Percentiles rank a stretch among this genome's conserved stretches.
phyloP scores from a whole-genome alignment of 2,329 filamentous ascomycete genomes.

The Ceratocystis albifundus region DNA sequence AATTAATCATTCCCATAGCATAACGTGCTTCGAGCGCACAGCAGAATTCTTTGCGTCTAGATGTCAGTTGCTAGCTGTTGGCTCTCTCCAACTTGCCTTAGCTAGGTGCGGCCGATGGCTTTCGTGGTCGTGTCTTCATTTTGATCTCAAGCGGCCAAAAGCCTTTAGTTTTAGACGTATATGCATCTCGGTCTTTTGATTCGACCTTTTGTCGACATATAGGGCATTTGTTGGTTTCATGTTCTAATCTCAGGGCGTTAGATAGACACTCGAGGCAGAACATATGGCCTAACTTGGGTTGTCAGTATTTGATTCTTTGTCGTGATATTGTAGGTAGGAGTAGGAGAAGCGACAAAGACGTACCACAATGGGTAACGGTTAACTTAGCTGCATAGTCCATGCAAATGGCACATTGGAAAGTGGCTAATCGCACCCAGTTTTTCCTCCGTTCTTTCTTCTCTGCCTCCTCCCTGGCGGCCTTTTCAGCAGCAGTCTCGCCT shows the following conservation, averaged over 20 bases:
- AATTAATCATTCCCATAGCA: no score
- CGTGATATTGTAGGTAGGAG: not conserved
- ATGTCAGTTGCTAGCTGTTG: no score
- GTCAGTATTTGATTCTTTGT: constrained; percentile 2
- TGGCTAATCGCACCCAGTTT: constrained; percentile 39
- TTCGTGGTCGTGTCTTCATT: constrained; percentile 45
- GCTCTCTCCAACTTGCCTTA: not conserved
- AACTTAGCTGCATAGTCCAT: constrained; percentile 50
- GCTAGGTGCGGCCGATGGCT: constrained; percentile 25
- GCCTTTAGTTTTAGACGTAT: constrained; percentile 39
- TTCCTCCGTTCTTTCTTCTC: constrained; percentile 36
- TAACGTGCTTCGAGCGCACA: no score
- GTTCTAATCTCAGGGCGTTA: constrained; percentile 46
- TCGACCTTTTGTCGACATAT: constrained; percentile 53
- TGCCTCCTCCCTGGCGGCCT: constrained; percentile 13
- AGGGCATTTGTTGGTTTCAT: constrained; percentile 47
- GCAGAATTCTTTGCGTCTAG: no score
- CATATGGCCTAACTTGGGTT: constrained; percentile 40
- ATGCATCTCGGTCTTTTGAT: constrained; percentile 33
- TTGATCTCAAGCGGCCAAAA: constrained; percentile 51
- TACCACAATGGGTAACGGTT: constrained; percentile 57
- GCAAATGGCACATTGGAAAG: constrained; percentile 56
- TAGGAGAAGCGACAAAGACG: constrained; percentile 25
- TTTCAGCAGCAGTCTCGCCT: constrained; percentile 12
- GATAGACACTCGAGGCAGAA: constrained; percentile 54